Evolutionary conservation across 1,284 basidiomycete genomes (phyloP), one percentile per base, ranked within the genome.

Genomic region (Jaminaea rosea): DNA sequence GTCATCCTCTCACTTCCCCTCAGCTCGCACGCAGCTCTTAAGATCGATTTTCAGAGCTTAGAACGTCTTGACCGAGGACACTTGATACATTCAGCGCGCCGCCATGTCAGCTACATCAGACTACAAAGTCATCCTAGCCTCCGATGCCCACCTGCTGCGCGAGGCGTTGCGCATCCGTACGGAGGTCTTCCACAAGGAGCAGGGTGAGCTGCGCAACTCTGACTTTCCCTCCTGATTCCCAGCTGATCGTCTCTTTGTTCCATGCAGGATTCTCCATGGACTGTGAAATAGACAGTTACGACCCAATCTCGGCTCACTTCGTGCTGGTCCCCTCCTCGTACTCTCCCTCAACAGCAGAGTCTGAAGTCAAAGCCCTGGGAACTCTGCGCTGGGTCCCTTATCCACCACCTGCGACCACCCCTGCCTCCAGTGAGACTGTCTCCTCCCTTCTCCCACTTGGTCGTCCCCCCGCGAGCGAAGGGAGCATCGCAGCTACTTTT

Each of bases 51-150:
- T n/a, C n/a, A n/a, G n/a, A n/a, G n/a, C n/a, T n/a, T n/a, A n/a
- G n/a, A n/a, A n/a, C n/a, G n/a, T n/a, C n/a, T n/a, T n/a, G n/a
- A n/a, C n/a, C n/a, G n/a, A n/a, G n/a, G n/a, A n/a, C n/a, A n/a
- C n/a, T n/a, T n/a, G n/a, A n/a, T n/a, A n/a, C n/a, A n/a, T n/a
- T n/a, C n/a, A n/a, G n/a, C n/a, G n/a, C n/a, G n/a, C n/a, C n/a
- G n/a, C n/a, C n/a, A n/a, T n/a, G n/a, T n/a, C n/a, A n/a, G n/a
- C n/a, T n/a, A 21, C 37, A 8, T 39, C 39, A 5, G 17, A 11
- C 24, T 46, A 28, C 44, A n/a, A 46, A 26, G 28, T 46, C 26
- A 27, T 46, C 24, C 44, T 46, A 11, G 15, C 13, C 44, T 27
- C 26, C 7, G 28, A 21, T 3, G 13, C 13, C 10, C 21, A 24